phyloP scores from a whole-genome alignment of 1,284 basidiomycete genomes.

The Cryptococcus jaspeensis region DNA sequence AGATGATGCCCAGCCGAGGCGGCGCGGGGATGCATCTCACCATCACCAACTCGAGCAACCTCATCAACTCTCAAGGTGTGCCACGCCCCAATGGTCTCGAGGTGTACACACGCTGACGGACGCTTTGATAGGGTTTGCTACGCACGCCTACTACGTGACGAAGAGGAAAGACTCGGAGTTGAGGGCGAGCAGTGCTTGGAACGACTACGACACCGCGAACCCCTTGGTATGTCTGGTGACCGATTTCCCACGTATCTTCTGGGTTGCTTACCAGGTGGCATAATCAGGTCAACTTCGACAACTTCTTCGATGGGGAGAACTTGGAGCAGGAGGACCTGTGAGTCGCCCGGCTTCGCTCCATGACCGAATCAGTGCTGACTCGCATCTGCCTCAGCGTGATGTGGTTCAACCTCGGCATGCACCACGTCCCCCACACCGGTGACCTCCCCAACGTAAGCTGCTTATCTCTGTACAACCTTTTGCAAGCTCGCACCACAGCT shows the following conservation, averaged over 20 bases:
- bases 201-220: slow-evolving; percentile 61
- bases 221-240: slow-evolving; percentile 53
- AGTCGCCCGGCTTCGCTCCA: too few species aligned
- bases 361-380: too few species aligned
- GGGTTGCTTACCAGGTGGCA: neutral
- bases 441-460: slow-evolving; percentile 22
- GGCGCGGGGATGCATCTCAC: slow-evolving; percentile 33
- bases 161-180: slow-evolving; percentile 68
- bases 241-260: neutral
- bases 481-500: too few species aligned
- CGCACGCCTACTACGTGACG: slow-evolving; percentile 60
- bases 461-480: neutral
- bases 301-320: slow-evolving; percentile 44
- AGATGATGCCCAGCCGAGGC: slow-evolving; percentile 37
- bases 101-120: neutral
- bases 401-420: slow-evolving; percentile 32
- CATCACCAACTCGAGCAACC: slow-evolving; percentile 40
- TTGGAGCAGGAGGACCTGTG: slow-evolving; percentile 42
- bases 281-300: slow-evolving; percentile 29
- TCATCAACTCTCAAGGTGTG: slow-evolving; percentile 29
- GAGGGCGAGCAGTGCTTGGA: slow-evolving; percentile 60
- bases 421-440: slow-evolving; percentile 29
- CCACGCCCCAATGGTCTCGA: neutral
- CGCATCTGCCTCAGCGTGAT: slow-evolving; percentile 17
- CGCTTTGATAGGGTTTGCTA: slow-evolving; percentile 28